phyloP scores from a whole-genome alignment of 257 asterid genomes.

The Solanum etuberosum region DNA sequence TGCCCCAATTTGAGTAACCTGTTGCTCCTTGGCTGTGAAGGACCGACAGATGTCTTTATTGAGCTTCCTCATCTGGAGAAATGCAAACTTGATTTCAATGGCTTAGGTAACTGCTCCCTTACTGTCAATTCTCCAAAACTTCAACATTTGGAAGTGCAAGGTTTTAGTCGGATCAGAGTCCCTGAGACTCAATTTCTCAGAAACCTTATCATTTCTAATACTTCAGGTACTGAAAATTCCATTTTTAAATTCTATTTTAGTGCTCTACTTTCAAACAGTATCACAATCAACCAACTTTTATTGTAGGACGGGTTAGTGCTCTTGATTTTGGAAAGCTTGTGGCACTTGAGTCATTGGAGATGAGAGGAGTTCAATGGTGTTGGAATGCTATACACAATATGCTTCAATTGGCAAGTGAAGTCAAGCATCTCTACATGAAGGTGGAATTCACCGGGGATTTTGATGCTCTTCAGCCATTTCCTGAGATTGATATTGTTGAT shows the following conservation, averaged over 20 bases:
- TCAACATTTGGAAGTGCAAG: conserved; percentile 76
- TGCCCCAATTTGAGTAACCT: conserved; percentile 69
- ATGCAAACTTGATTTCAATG: conserved; percentile 80
- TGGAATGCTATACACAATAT: conserved; percentile 75
- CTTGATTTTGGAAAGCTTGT: conserved; percentile 74
- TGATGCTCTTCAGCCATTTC: conserved; percentile 67
- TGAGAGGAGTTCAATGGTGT: conserved; percentile 91
- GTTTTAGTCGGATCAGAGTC: conserved; percentile 74
- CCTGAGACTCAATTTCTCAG: conserved; percentile 42
- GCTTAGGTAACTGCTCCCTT: conserved; percentile 62
- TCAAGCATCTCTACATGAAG: conserved; percentile 87
- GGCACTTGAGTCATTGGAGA: conserved; percentile 59
- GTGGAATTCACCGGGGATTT: conserved; percentile 85
- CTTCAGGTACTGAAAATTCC: conserved; percentile 37
- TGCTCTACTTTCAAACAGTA: background rate
- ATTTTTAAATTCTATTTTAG: background rate
- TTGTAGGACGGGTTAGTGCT: conserved; percentile 54
- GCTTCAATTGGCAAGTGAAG: conserved; percentile 80
- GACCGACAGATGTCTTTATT: conserved; percentile 38
- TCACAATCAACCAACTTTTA: background rate
- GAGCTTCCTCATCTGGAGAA: conserved; percentile 52
- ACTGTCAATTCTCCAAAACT: conserved; percentile 41
- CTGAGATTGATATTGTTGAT: conserved; percentile 78
- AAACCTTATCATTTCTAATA: conserved; percentile 67
- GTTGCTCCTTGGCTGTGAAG: conserved; percentile 90